These are phyloP conservation scores for Backusella mclennaniae DNA, from an alignment of 192 early-diverging fungal genomes.

Conservation along the genomic window DNA sequence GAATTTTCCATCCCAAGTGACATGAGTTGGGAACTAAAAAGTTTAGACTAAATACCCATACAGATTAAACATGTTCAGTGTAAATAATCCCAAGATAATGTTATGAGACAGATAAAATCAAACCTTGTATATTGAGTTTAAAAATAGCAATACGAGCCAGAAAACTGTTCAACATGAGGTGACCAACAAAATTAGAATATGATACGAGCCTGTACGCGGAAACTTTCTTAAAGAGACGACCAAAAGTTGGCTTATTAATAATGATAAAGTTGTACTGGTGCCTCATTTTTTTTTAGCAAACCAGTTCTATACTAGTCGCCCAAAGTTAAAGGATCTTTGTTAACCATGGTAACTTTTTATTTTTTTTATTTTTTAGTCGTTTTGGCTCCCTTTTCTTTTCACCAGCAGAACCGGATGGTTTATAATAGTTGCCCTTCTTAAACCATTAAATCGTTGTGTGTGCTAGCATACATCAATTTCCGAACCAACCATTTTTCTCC, in stretches of 20 bases:
- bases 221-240: slow-evolving; percentile 99
- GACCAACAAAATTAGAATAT: slow-evolving; percentile 95
- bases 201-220: slow-evolving; percentile 99
- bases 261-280: slow-evolving; percentile 99
- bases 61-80: slow-evolving; percentile 17
- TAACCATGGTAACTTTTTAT: background rate
- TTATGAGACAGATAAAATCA: slow-evolving; percentile 86
- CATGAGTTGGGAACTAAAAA: slow-evolving; percentile 26
- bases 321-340: background rate
- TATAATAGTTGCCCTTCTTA: slow-evolving; percentile 57
- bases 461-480: background rate
- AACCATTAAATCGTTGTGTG: slow-evolving; percentile 29
- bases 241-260: slow-evolving; percentile 95
- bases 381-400: slow-evolving; percentile 59
- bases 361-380: background rate
- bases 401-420: slow-evolving; percentile 50
- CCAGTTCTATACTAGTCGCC: slow-evolving; percentile 77
- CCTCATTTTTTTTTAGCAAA: slow-evolving; percentile 99
- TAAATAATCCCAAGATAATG: slow-evolving; percentile 92
- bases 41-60: background rate
- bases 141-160: slow-evolving; percentile 91
- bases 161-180: slow-evolving; percentile 95
- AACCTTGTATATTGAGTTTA: slow-evolving; percentile 86
- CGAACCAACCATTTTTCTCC: background rate
- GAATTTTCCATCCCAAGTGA: slow-evolving; percentile 48